These are phyloP conservation scores for Lanzia echinophila DNA, from an alignment of 2,329 filamentous ascomycete species.

Conservation along the genomic window DNA sequence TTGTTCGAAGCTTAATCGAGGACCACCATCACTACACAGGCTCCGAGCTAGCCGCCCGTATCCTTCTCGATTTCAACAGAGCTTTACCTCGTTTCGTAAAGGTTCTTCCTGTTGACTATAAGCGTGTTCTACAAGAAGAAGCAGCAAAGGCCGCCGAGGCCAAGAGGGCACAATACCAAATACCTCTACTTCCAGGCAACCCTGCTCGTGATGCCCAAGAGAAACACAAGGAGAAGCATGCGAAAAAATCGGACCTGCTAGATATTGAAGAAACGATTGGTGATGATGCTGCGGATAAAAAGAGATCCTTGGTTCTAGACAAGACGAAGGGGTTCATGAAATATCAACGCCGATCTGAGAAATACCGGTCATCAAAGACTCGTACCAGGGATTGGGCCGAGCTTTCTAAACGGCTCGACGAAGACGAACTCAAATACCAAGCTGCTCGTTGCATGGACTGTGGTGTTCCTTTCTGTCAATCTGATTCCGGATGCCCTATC, in stretches of 20 bases:
- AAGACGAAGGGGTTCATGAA: conserved; percentile 98
- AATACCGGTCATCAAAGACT: conserved; percentile 79
- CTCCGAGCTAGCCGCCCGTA: conserved; percentile 86
- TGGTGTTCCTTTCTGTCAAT: conserved; percentile 96
- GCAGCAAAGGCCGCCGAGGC: conserved; percentile 78
- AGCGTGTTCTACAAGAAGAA: conserved; percentile 82
- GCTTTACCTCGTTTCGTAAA: conserved; percentile 88
- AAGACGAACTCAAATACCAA: conserved; percentile 96
- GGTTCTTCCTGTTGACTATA: conserved; percentile 91
- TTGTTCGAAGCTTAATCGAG: conserved; percentile 83
- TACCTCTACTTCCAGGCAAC: conserved; percentile 68
- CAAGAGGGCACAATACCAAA: conserved; percentile 75
- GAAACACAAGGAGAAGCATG: conserved; percentile 54
- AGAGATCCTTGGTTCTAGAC: conserved; percentile 85
- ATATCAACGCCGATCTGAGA: conserved; percentile 86
- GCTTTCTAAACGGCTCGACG: conserved; percentile 76
- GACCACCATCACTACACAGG: conserved; percentile 98
- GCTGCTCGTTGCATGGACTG: conserved; percentile 98
- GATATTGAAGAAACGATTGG: conserved; percentile 91
- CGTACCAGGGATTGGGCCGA: conserved; percentile 92
- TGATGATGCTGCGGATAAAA: conserved; percentile 80
- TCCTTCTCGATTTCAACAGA: conserved; percentile 90
- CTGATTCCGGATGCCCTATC: conserved; percentile 90
- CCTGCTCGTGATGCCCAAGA: conserved; percentile 45
- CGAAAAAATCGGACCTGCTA: conserved; percentile 60